Conservation (phyloP, 176 grass and related monocot species). For the Urochloa ruziziensis region DNA sequence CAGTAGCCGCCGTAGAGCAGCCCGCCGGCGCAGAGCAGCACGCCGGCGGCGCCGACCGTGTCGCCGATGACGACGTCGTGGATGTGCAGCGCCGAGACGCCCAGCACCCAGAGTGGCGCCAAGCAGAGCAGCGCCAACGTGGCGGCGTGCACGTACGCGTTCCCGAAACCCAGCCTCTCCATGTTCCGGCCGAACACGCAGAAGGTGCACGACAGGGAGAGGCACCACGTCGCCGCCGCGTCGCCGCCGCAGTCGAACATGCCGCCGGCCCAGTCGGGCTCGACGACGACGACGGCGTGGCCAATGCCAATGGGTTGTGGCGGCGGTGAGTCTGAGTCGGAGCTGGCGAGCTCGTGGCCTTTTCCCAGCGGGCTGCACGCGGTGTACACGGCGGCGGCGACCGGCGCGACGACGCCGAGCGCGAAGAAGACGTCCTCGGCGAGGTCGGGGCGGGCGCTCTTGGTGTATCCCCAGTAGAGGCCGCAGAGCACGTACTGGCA, state of each 20-base stretch:
- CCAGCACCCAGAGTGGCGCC: conserved; percentile 68
- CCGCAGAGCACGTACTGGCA: conserved; percentile 66
- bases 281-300: conserved; percentile 29
- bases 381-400: conserved; percentile 46
- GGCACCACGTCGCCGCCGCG: conserved; percentile 34
- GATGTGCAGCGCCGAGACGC: conserved; percentile 68
- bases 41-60: conserved; percentile 39
- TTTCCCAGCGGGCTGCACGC: conserved; percentile 56
- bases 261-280: conserved; percentile 67
- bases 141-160: conserved; percentile 57
- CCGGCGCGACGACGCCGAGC: conserved; percentile 44
- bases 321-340: no score
- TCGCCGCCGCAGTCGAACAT: no score
- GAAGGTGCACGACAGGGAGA: conserved; percentile 64
- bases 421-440: conserved; percentile 40
- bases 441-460: conserved; percentile 36
- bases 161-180: conserved; percentile 71
- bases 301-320: no score
- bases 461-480: conserved; percentile 62
- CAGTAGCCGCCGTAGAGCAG: conserved; percentile 76
- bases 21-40: conserved; percentile 55
- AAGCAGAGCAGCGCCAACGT: conserved; percentile 70
- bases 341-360: background rate
- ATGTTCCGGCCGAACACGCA: conserved; percentile 84
- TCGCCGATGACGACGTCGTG: conserved; percentile 41